Base-by-base conservation (phyloP, 2,329 filamentous ascomycete genomes). In the Paraphoma sp. region DNA sequence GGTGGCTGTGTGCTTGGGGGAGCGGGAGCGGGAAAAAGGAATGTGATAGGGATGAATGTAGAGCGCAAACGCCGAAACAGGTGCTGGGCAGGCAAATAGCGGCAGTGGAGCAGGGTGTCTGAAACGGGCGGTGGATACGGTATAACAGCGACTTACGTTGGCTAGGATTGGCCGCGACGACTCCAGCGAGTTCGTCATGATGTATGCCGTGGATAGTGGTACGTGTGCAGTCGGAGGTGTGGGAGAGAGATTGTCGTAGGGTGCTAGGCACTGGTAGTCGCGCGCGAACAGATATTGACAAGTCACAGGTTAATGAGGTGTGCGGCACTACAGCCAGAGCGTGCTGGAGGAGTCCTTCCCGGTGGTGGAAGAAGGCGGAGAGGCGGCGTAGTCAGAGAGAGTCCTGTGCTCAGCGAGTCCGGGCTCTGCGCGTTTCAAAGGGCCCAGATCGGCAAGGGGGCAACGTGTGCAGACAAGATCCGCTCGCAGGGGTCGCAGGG, bases 121-220 rank as follows among this genome's bases (percentile, higher is more conserved):
- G 69, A 75, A 75, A 73, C 68, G 59, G 54, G 56, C 51, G 54
- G 62, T 66, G 62, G 60, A 62, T 59, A 63, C 67, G 65, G 14
- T 36, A 36, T 36, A 57, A 50, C 54, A 63, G 60, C 51, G 65
- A 71, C 74, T 74, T 71, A 78, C 76, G 59, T 62, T 73, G 70
- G 74, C 72, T 63, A 78, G 72, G 61, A 78, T 77, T 64, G 76
- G 75, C 63, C 76, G 68, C 57, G 73, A 75, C 8, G 74, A 76
- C 62, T 78, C 76, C 30, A 77, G 62, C 48, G 76, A 78, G 65
- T 71, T 76, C 29, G 74, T 71, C 76, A 78, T 78, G 53, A 49
- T 69, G 58, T 45, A 54, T 23, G 59, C 40, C 41, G 51, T 46
- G 47, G 48, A 40, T 28, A 43, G 48, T 46, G 56, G 42, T 47